These are phyloP conservation scores for Balansia obtecta DNA, from an alignment of 2,329 filamentous ascomycete species.

Conservation along the genomic window DNA sequence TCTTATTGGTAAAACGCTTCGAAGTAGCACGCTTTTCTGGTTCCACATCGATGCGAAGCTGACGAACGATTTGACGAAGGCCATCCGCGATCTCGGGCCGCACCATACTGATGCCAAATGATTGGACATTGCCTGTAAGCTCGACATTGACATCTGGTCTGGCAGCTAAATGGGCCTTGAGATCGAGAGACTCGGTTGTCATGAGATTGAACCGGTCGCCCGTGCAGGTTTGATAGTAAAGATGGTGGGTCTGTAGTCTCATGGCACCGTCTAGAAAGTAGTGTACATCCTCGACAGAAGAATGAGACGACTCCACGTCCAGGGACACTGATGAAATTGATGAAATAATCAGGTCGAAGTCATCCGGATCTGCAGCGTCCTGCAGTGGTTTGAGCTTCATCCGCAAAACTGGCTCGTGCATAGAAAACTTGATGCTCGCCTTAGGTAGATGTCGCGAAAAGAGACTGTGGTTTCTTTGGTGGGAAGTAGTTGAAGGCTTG, in stretches of 20 bases:
- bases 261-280: constrained; percentile 78
- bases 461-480: constrained; percentile 48
- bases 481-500: constrained; percentile 20
- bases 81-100: constrained; percentile 88
- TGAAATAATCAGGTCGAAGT: constrained; percentile 91
- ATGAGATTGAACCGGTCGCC: constrained; percentile 78
- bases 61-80: constrained; percentile 77
- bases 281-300: constrained; percentile 66
- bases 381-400: constrained; percentile 76
- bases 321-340: constrained; percentile 88
- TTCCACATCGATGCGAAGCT: constrained; percentile 61
- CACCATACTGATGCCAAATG: constrained; percentile 79
- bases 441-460: constrained; percentile 90
- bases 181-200: constrained; percentile 74
- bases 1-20: constrained; percentile 41
- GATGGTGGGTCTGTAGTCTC: constrained; percentile 70
- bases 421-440: constrained; percentile 85
- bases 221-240: constrained; percentile 87
- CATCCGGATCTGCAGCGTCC: constrained; percentile 51
- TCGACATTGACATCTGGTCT: constrained; percentile 77
- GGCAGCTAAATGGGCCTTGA: constrained; percentile 75
- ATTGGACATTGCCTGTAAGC: constrained; percentile 67
- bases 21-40: constrained; percentile 40
- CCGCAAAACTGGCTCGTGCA: constrained; percentile 89
- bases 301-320: constrained; percentile 93